Conservation (phyloP, 495 filamentous ascomycete genomes). For the Chaetomium cochliodes region DNA sequence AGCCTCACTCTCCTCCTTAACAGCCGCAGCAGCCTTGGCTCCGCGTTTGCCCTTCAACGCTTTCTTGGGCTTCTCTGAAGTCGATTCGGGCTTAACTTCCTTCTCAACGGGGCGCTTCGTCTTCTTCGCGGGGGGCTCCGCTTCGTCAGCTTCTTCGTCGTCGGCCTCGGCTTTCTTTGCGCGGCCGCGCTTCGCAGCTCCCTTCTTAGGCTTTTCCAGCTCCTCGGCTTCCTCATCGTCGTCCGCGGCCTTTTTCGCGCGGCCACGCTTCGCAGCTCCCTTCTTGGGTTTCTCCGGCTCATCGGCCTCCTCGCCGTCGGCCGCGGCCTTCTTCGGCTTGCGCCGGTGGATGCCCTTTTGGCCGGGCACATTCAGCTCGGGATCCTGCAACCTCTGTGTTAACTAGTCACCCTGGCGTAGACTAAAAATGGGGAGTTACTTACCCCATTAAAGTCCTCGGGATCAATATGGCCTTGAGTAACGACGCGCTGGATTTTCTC, state of each 20-base stretch:
- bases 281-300: constrained; percentile 37
- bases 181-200: too few species aligned
- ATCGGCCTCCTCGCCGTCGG: constrained; percentile 18
- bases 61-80: constrained; percentile 31
- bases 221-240: constrained; percentile 32
- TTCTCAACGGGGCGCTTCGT: constrained; percentile 25
- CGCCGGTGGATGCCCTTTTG: constrained; percentile 57
- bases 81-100: constrained; percentile 20
- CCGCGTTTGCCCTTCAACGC: constrained; percentile 25
- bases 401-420: constrained; percentile 18
- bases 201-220: constrained; percentile 21
- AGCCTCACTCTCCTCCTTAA: constrained; percentile 21
- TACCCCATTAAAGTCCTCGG: constrained; percentile 78
- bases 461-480: constrained; percentile 67
- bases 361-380: constrained; percentile 66
- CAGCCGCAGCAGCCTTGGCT: constrained; percentile 13
- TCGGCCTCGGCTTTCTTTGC: constrained; percentile 32
- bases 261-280: constrained; percentile 37
- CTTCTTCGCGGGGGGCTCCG: constrained; percentile 32
- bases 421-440: constrained; percentile 30
- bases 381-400: constrained; percentile 51
- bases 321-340: constrained; percentile 33
- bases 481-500: constrained; percentile 63
- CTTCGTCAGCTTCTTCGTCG: constrained; percentile 28
- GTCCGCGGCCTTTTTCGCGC: constrained; percentile 34